These are phyloP conservation scores for Gamarada debralockiae DNA, from an alignment of 495 filamentous ascomycete genomes.

Conservation along the genomic window DNA sequence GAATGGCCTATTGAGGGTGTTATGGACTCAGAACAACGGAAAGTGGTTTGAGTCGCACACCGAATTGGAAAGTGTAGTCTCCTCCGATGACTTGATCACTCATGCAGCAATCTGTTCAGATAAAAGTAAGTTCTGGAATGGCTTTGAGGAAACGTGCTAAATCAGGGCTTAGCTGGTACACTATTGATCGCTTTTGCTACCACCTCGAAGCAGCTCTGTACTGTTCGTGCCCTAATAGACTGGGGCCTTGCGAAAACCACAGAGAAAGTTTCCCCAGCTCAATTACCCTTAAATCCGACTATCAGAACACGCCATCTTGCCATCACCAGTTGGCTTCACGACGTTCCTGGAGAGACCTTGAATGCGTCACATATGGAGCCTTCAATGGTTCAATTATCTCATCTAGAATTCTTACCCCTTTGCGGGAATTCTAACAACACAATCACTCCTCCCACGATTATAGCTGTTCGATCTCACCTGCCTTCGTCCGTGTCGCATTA, in stretches of 20 bases:
- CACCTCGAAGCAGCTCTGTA: constrained; percentile 58
- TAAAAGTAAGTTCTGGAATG: constrained; percentile 42
- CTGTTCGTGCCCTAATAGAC: constrained; percentile 57
- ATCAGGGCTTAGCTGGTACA: constrained; percentile 35
- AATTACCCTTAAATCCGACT: constrained; percentile 33
- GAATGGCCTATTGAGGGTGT: constrained; percentile 61
- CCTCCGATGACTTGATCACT: constrained; percentile 67
- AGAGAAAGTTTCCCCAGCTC: constrained; percentile 33
- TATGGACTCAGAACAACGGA: constrained; percentile 63
- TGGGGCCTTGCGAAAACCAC: constrained; percentile 41
- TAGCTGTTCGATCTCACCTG: constrained; percentile 68
- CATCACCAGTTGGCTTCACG: constrained; percentile 44
- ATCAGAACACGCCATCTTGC: constrained; percentile 47
- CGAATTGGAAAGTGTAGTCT: constrained; percentile 65
- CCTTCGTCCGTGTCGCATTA: constrained; percentile 47
- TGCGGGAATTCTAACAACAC: constrained; percentile 41
- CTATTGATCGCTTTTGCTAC: constrained; percentile 64
- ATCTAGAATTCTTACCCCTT: constrained; percentile 62
- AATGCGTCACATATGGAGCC: constrained; percentile 40
- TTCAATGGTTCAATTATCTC: constrained; percentile 58
- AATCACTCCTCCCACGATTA: constrained; percentile 57
- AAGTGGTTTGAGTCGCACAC: constrained; percentile 62
- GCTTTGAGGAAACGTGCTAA: background rate
- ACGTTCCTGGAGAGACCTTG: constrained; percentile 23
- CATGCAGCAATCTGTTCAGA: constrained; percentile 78